Conservation (phyloP, 192 early-diverging fungal species). For the Coemansia sp. region DNA sequence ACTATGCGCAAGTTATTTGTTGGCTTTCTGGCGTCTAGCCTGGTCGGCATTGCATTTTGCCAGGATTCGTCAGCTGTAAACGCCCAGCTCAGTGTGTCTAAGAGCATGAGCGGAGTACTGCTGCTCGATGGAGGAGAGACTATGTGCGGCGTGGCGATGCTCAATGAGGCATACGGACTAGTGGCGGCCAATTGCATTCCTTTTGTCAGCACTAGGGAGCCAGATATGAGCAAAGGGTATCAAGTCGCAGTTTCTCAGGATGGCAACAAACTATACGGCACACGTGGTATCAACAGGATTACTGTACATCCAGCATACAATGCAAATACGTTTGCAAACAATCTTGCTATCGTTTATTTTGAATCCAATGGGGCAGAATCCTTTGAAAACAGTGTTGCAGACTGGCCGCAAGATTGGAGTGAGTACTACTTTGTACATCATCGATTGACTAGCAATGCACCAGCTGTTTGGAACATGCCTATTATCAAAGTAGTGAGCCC, state of each 20-base stretch:
- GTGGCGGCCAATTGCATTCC: conserved; percentile 37
- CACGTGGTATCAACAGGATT: background rate
- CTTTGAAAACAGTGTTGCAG: conserved; percentile 14
- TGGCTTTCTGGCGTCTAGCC: background rate
- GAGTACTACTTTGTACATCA: conserved; percentile 16
- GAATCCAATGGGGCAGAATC: background rate
- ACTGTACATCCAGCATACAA: conserved; percentile 22
- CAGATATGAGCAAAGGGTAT: conserved; percentile 2
- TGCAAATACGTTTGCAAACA: conserved; percentile 27
- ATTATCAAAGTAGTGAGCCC: background rate
- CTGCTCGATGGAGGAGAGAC: conserved; percentile 1
- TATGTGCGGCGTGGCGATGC: conserved; percentile 18
- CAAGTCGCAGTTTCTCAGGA: conserved; percentile 4
- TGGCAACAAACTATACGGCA: background rate
- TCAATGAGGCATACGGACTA: conserved; percentile 16
- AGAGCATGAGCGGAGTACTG: background rate
- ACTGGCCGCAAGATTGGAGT: conserved; percentile 15
- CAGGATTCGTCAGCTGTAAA: background rate
- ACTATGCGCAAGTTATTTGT: background rate
- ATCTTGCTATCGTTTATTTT: conserved; percentile 26
- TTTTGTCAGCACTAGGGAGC: background rate
- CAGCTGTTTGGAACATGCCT: conserved; percentile 1
- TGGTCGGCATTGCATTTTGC: background rate
- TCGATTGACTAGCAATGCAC: background rate
- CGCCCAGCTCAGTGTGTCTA: background rate